Evolutionary conservation across 73 alveolate genomes (phyloP).

Genomic region (Paramecium primaurelia): DNA sequence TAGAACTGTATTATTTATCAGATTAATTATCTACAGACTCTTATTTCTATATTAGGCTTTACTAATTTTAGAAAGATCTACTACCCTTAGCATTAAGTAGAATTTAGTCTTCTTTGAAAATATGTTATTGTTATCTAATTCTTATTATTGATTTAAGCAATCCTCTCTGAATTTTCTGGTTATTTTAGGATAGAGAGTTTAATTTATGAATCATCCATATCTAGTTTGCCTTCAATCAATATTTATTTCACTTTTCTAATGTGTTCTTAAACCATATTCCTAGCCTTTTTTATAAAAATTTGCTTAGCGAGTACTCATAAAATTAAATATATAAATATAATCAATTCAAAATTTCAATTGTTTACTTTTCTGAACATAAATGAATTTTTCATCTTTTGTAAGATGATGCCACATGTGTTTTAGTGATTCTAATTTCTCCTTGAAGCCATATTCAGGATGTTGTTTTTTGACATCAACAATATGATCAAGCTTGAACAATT

Average conservation of each 20-base stretch:
- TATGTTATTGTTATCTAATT: no score
- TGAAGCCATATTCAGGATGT: constrained; percentile 21
- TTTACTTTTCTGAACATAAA: constrained; percentile 12
- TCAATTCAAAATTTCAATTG: neutral
- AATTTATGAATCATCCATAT: neutral
- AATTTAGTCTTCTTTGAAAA: no score
- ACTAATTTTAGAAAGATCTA: neutral
- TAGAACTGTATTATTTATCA: neutral
- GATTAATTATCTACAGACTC: neutral
- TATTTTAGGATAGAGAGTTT: neutral
- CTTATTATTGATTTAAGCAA: no score
- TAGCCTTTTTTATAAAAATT: neutral
- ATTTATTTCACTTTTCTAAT: neutral
- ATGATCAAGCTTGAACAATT: neutral
- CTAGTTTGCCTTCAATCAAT: neutral
- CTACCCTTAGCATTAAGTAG: no score
- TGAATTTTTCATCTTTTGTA: neutral
- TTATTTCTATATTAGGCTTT: neutral
- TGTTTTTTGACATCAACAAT: neutral
- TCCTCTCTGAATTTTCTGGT: no score
- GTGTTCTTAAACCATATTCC: neutral
- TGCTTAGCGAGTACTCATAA: neutral
- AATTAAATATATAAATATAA: neutral
- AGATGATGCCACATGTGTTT: constrained; percentile 3
- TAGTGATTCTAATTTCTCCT: constrained; percentile 1